Percentiles rank a stretch among this genome's conserved stretches.
Conservation (phyloP, 2,329 filamentous ascomycete species). For the Botryotinia calthae region DNA sequence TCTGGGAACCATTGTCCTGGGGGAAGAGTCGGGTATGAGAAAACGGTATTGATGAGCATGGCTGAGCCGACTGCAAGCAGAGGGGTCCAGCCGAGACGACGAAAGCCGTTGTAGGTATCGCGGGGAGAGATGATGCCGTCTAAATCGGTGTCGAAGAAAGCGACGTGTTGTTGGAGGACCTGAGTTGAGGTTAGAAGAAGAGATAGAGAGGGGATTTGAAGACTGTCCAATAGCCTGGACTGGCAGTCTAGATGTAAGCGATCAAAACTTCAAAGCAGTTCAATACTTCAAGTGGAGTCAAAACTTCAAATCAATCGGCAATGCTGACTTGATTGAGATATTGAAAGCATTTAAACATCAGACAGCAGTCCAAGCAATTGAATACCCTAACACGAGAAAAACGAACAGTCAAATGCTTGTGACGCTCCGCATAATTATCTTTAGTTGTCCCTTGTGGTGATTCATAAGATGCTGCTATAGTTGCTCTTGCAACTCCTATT, state of each 20-base stretch:
- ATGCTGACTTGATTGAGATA: not conserved
- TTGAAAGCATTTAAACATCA: not conserved
- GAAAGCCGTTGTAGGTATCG: slow-evolving; percentile 50
- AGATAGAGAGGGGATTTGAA: not conserved
- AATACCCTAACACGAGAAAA: not conserved
- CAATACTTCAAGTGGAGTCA: not conserved
- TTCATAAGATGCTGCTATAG: slow-evolving; percentile 42
- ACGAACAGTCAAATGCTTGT: slow-evolving; percentile 40
- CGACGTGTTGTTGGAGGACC: slow-evolving; percentile 53
- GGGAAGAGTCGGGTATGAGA: slow-evolving; percentile 49
- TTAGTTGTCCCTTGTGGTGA: slow-evolving; percentile 44
- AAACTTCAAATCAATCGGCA: not conserved
- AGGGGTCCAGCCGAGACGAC: slow-evolving; percentile 46
- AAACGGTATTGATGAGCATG: slow-evolving; percentile 48
- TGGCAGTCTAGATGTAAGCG: not conserved
- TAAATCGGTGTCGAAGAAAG: slow-evolving; percentile 51
- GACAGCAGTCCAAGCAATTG: not conserved
- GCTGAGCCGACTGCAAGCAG: slow-evolving; percentile 45
- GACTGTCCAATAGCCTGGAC: not conserved
- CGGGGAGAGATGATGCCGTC: slow-evolving; percentile 53
- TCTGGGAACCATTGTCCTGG: slow-evolving; percentile 41
- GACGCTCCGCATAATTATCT: slow-evolving; percentile 39
- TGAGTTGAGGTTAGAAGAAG: slow-evolving; percentile 11
- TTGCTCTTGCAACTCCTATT: slow-evolving; percentile 43
- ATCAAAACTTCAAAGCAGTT: not conserved